Evolutionary conservation across 2,329 filamentous ascomycete species (phyloP), one percentile per base, ranked within the genome.

Genomic region (Cercospora canescens): DNA sequence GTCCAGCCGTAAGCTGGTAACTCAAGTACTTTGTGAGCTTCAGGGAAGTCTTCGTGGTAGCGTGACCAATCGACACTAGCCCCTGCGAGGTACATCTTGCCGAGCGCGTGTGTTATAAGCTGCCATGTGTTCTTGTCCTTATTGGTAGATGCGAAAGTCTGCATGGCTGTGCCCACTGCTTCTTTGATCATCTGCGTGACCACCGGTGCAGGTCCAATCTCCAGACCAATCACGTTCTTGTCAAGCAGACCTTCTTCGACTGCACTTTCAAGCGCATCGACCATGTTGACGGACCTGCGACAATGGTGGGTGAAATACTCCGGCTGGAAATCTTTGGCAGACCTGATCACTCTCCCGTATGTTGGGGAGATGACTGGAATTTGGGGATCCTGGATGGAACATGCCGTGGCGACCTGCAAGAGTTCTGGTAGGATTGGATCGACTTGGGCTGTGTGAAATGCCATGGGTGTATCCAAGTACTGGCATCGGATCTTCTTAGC

Each of bases 11-110:
- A 79, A 4, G 72, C 64, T 1, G 87, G 87, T 2, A 90, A 76
- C 39, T 83, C 77, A 2, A 89, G 74, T 37, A 68, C 0, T 78
- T 76, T n/a, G 81, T 72, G 48, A 1, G 76, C 76, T 0, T 71
- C 67, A 78, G 76, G 70, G 79, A 80, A 81, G 80, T 83, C 80
- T 11, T 81, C 76, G 72, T 88, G 84, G 69, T 84, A 88, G 74
- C 88, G 87, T 57, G 84, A 82, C 87, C 88, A 91, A 69, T 86
- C 79, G 26, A 91, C 76, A 7, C 81, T 76, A 1, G 87, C 70
- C 0, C 88, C 88, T 1, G 78, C 79, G 1, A 74, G 74, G 73
- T 91, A 84, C 0, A 91, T 77, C 0, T 80, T 77, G 63, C 79
- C 79, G 32, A 87, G 75, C 60, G 76, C 84, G 7, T 73, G 70